These are phyloP conservation scores for Jatropha podagrica DNA, from an alignment of 441 rosid genomes.

Conservation along the genomic window DNA sequence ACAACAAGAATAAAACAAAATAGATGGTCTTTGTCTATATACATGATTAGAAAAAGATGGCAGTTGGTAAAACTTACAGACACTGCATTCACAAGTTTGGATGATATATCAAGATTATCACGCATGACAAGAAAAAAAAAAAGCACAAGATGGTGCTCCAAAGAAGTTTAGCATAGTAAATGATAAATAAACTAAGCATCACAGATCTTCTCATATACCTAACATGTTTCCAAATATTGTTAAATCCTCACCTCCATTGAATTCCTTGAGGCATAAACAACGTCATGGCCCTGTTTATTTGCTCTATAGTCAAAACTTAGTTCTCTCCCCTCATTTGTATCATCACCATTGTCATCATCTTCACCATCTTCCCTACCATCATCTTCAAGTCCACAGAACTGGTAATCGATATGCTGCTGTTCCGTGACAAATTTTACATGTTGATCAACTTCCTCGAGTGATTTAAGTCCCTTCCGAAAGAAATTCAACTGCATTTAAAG, in stretches of 20 bases:
- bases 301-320: constrained; percentile 76
- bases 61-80: neutral
- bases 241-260: constrained; percentile 67
- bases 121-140: neutral
- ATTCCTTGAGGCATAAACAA: constrained; percentile 50
- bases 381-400: constrained; percentile 68
- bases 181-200: neutral
- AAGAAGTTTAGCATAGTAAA: neutral
- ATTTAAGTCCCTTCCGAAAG: constrained; percentile 78
- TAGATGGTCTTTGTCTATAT: neutral
- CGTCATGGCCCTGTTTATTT: constrained; percentile 50
- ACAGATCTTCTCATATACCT: constrained; percentile 5
- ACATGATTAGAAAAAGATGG: neutral
- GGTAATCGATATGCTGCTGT: constrained; percentile 85
- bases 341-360: constrained; percentile 41
- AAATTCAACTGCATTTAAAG: constrained; percentile 67
- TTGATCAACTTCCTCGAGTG: constrained; percentile 80
- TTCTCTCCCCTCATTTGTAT: constrained; percentile 57
- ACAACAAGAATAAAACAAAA: neutral
- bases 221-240: constrained; percentile 4
- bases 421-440: constrained; percentile 63
- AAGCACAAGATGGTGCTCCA: neutral
- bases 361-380: constrained; percentile 61
- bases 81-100: neutral
- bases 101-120: neutral